Conservation (phyloP, 1,139 yeast genomes). For the Hanseniaspora sp. region DNA sequence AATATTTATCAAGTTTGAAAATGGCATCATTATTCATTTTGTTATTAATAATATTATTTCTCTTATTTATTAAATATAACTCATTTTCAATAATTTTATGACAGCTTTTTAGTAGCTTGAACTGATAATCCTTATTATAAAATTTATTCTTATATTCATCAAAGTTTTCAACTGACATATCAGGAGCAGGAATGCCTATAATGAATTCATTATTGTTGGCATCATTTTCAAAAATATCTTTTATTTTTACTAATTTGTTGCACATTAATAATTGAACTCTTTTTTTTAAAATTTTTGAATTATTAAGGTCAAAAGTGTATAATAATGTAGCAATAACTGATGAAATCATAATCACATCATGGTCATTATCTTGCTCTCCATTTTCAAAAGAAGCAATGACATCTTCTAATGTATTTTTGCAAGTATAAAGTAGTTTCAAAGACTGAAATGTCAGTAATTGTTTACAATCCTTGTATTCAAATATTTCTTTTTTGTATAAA, state of each 20-base stretch:
- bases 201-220: conserved; percentile 17
- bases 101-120: conserved; percentile 20
- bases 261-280: conserved; percentile 24
- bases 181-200: conserved; percentile 17
- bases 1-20: neutral
- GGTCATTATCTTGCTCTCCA: neutral
- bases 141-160: conserved; percentile 20
- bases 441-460: neutral
- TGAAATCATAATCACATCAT: conserved; percentile 18
- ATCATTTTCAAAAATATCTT: conserved; percentile 20
- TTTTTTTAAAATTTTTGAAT: conserved; percentile 23
- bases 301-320: conserved; percentile 19
- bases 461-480: conserved; percentile 9
- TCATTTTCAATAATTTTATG: neutral
- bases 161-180: conserved; percentile 16
- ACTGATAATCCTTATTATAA: conserved; percentile 24
- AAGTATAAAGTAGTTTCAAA: neutral
- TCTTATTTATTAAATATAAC: conserved; percentile 26
- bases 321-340: conserved; percentile 25
- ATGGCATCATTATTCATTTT: conserved; percentile 28
- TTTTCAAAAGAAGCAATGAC: conserved; percentile 18
- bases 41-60: conserved; percentile 41
- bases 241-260: conserved; percentile 22
- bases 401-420: conserved; percentile 18
- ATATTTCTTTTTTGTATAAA: conserved; percentile 3